Evolutionary conservation across 1,139 yeast genomes (phyloP), one percentile per base, ranked within the genome.

Genomic region (Casaregolazyma suthepensis): DNA sequence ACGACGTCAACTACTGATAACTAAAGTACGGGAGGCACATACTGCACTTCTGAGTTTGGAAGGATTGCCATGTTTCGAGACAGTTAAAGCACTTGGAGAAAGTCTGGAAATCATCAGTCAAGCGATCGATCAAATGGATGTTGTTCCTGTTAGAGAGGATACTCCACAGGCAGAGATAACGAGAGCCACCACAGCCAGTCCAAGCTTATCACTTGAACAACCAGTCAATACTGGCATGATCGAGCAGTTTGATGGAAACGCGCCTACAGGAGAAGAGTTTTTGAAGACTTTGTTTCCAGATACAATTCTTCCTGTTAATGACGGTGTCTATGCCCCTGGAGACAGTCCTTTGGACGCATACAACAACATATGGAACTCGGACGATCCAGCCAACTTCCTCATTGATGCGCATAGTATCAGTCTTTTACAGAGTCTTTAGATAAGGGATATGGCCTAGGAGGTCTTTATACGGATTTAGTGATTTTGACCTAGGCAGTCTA

Each of bases 331-430:
- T 22, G 18, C 54, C 10, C 26, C 48, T 49, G 35, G 26, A 46
- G 43, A 43, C 43, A 35, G 20, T 15, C 35, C 54, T 43, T 22
- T 46, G 53, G 57, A 50, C 13, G 48, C 35, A 18, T 45, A 45
- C 44, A 45, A 45, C 44, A 45, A 45, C 23, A 50, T 49, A 12
- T 40, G 44, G 31, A 40, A 29, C 17, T 29, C 50, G 2, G 42
- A 35, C 23, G 53, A 46, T 17, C 56, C 49, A 15, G 54, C 57
- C n/a, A 58, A 53, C 35, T 61, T 61, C 46, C 46, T 58, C 45
- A 53, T 60, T 53, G 64, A 61, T 50, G 63, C 63, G 0, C 62
- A 59, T 40, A 59, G 63, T 38, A 52, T 63, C 5, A 58, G 56
- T 42, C 43, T 61, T 18, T 43, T 61, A 43, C 62, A 59, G 23